Percentiles rank a stretch among this genome's conserved stretches.
These are phyloP conservation scores for Aspergillus wentii DNA, from an alignment of 495 filamentous ascomycete species.

Conservation along the genomic window DNA sequence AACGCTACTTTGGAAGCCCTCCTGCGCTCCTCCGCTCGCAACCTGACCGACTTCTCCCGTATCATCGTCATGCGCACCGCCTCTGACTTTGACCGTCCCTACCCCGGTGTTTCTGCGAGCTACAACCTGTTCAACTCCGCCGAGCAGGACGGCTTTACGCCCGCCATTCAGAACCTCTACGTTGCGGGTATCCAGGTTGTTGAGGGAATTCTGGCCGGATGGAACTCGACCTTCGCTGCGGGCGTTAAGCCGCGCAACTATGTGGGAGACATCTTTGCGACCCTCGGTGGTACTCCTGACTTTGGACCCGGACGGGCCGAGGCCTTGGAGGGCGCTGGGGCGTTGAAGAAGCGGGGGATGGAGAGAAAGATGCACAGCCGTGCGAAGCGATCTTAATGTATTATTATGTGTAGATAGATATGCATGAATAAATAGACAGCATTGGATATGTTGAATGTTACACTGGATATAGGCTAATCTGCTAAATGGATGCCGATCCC, in stretches of 20 bases:
- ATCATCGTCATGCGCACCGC: conserved; percentile 72
- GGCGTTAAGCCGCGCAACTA: conserved; percentile 65
- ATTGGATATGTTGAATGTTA: too few relatives aligned
- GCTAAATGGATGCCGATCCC: too few relatives aligned
- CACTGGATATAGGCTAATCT: too few relatives aligned
- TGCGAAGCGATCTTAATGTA: too few relatives aligned
- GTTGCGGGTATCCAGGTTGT: conserved; percentile 62
- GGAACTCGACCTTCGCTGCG: conserved; percentile 51
- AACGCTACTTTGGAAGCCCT: conserved; percentile 67
- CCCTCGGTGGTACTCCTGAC: conserved; percentile 58
- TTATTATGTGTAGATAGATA: too few relatives aligned
- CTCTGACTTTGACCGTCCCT: conserved; percentile 67
- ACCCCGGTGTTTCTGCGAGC: conserved; percentile 47
- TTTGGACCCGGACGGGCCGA: conserved; percentile 53
- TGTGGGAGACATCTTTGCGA: conserved; percentile 68
- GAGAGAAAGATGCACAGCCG: too few relatives aligned
- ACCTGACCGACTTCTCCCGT: conserved; percentile 60
- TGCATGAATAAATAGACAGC: too few relatives aligned
- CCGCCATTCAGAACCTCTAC: conserved; percentile 62
- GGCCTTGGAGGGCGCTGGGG: conserved; percentile 20
- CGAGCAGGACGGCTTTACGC: conserved; percentile 54
- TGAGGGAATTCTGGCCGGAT: conserved; percentile 56
- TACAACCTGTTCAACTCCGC: conserved; percentile 55
- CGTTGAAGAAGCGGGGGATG: conserved; percentile 21
- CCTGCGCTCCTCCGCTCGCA: conserved; percentile 49